These are phyloP conservation scores for Cunninghamia lanceolata DNA, from an alignment of 75 land plant genomes.

Conservation along the genomic window DNA sequence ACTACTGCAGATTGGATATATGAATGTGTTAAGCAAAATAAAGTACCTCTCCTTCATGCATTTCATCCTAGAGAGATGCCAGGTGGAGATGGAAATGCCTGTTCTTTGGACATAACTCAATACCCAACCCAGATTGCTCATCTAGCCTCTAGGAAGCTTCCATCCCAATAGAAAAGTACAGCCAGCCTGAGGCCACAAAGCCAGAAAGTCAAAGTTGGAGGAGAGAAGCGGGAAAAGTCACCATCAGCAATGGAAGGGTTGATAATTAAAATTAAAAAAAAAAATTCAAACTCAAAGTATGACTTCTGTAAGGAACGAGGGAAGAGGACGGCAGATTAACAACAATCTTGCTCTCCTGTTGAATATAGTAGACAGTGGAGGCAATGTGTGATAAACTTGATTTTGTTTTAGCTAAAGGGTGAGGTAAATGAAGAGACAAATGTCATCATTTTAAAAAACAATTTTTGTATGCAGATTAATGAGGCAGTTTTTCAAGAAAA, in stretches of 20 bases:
- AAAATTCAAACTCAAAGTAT: constrained; percentile 55
- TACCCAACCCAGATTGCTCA: constrained; percentile 54
- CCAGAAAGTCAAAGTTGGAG: neutral
- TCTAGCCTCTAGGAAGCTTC: constrained; percentile 26
- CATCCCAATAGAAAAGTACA: constrained; percentile 33
- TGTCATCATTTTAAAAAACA: too few species aligned
- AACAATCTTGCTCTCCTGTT: neutral
- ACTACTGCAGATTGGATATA: constrained; percentile 86
- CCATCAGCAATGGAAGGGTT: too few species aligned
- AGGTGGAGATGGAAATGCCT: constrained; percentile 57
- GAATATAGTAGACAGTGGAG: neutral
- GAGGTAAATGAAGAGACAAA: too few species aligned
- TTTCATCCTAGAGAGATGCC: constrained; percentile 66
- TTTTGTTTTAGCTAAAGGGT: too few species aligned
- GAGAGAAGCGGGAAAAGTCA: neutral
- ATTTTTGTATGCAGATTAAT: too few species aligned
- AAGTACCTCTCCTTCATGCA: constrained; percentile 36
- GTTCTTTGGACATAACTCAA: constrained; percentile 60
- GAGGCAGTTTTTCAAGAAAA: too few species aligned
- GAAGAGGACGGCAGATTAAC: neutral
- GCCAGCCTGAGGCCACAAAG: constrained; percentile 16
- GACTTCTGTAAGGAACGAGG: constrained; percentile 11
- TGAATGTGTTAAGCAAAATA: constrained; percentile 71
- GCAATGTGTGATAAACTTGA: too few species aligned
- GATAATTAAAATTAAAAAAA: too few species aligned